Evolutionary conservation across 805 yeast species (phyloP).

Genomic region (Helenozyma rhizophorensis): DNA sequence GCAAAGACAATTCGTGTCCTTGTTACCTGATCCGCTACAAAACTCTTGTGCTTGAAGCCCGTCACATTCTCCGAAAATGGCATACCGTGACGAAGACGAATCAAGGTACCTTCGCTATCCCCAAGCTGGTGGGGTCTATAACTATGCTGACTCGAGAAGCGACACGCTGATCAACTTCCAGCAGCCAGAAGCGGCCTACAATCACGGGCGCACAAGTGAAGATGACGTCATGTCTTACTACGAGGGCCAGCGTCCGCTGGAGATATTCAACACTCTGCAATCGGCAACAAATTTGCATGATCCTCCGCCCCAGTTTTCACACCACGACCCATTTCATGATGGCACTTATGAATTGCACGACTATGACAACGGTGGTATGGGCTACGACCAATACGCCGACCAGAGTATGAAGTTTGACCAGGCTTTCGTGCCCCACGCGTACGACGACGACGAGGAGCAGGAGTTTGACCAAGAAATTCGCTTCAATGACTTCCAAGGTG

Average conservation of each 20-base stretch:
- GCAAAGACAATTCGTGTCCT: no score
- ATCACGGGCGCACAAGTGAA: constrained; percentile 1
- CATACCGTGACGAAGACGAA: constrained; percentile 1
- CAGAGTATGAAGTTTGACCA: constrained; percentile 22
- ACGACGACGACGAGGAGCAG: constrained; percentile 38
- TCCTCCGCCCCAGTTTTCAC: constrained; percentile 7
- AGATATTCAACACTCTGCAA: constrained; percentile 10
- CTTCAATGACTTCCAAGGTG: constrained; percentile 38
- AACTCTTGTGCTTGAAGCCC: no score
- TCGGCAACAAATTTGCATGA: constrained; percentile 1
- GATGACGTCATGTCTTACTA: constrained; percentile 13
- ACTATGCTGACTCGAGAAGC: constrained; percentile 10
- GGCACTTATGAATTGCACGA: constrained; percentile 24
- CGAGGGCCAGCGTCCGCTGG: constrained; percentile 12
- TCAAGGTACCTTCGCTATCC: constrained; percentile 5
- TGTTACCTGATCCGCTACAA: no score
- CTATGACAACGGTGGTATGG: constrained; percentile 3
- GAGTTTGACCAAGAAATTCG: constrained; percentile 37
- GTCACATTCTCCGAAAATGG: neutral
- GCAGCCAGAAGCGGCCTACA: constrained; percentile 10
- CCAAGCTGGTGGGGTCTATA: constrained; percentile 12
- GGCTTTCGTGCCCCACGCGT: constrained; percentile 42
- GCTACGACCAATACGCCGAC: constrained; percentile 6
- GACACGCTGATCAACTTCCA: constrained; percentile 12
- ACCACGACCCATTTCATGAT: constrained; percentile 9